Base-by-base conservation (phyloP, 2,329 filamentous ascomycete species). In the Cladophialophora immunda region DNA sequence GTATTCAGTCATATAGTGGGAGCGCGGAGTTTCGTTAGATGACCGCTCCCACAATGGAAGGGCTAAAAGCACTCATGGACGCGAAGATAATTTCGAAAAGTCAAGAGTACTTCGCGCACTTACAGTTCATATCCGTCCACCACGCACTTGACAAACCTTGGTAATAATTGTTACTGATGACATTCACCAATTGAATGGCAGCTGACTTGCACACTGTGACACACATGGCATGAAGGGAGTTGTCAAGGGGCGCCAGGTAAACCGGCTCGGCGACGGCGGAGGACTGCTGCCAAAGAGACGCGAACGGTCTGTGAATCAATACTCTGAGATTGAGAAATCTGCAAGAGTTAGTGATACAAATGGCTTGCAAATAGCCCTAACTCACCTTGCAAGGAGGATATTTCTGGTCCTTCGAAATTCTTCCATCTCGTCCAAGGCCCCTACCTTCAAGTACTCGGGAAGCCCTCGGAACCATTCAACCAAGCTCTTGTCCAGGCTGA, bases 41-140 rank as follows among this genome's bases (percentile, higher is more conserved):
- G 19, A 22, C 1, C 1, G n/a, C 6, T 22, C 8, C 41, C 22
- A n/a, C 4, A 9, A 2, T 22, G 19, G 8, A 22, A 22, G n/a
- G 41, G n/a, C 41, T 22, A 6, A 25, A 25, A n/a, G 8, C 22
- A 13, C 41, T 22, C n/a, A 47, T 22, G 11, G 8, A 11, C 41
- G 41, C 11, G 13, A 19, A 47, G n/a, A 22, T n/a, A 47, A n/a
- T n/a, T n/a, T 22, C 2, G 8, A 1, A 38, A 6, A 5, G 41
- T 13, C n/a, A 22, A 5, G 3, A 4, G n/a, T 47, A 22, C 41
- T 25, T 47, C 2, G n/a, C 15, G n/a, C 5, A 47, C 41, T 47
- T 47, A 47, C 41, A 47, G 41, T 22, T 47, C 41, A 47, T 47
- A 25, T 47, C 41, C 9, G 41, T 47, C 41, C 41, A 47, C 41